Evolutionary conservation across 1,284 basidiomycete species (phyloP).

Genomic region (Bondarzewia mesenterica): DNA sequence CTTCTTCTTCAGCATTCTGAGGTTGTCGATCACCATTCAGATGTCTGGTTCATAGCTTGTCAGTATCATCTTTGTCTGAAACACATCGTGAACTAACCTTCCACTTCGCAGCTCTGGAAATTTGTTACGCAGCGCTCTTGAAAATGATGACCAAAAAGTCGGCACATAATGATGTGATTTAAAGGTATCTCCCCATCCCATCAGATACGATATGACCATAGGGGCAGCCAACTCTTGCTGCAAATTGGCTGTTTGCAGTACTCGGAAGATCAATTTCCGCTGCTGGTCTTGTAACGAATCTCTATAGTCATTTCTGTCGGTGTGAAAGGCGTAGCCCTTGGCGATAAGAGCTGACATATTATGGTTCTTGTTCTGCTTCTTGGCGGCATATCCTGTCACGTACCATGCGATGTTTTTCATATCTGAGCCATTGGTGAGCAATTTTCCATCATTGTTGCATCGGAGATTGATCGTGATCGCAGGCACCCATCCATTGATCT

Average conservation of each 20-base stretch:
- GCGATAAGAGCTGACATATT: conserved; percentile 26
- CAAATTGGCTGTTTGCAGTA: conserved; percentile 20
- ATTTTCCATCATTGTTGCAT: conserved; percentile 29
- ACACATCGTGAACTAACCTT: conserved; percentile 3
- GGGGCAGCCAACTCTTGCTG: conserved; percentile 28
- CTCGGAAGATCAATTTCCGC: conserved; percentile 17
- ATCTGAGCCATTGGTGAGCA: conserved; percentile 24
- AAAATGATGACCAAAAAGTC: conserved; percentile 24
- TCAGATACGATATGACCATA: conserved; percentile 26
- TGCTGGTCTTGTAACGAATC: conserved; percentile 14
- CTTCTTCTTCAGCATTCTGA: neutral
- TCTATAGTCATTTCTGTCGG: conserved; percentile 6
- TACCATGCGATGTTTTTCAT: conserved; percentile 18
- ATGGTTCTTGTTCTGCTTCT: conserved; percentile 14
- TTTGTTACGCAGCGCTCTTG: conserved; percentile 9
- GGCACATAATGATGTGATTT: conserved; percentile 23
- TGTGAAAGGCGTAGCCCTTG: conserved; percentile 21
- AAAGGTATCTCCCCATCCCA: conserved; percentile 27
- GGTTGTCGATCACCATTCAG: neutral
- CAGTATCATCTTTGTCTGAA: neutral
- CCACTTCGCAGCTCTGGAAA: conserved; percentile 14
- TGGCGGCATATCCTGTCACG: conserved; percentile 22
- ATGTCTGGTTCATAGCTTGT: neutral
- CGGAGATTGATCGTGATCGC: conserved; percentile 13
- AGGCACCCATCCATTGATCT: conserved; percentile 24